Conservation (phyloP, 2,329 filamentous ascomycete species). For the Epicoccum sorghinum region DNA sequence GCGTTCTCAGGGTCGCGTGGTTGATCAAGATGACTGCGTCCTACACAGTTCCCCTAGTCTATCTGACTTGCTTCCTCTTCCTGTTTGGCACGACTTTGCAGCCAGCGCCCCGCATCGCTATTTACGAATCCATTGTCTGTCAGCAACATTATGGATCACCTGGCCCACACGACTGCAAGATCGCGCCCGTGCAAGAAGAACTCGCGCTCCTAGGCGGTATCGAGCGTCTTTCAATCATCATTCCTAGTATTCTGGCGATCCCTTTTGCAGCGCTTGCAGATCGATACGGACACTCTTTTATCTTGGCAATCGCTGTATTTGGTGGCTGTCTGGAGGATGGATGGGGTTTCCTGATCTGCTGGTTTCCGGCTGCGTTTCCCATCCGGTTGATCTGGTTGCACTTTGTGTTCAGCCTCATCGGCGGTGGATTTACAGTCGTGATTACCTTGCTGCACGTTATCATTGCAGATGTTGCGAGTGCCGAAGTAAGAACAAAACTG, state of each 20-base stretch:
- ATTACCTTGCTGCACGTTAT: slow-evolving; percentile 27
- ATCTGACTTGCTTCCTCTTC: slow-evolving; percentile 26
- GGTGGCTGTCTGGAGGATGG: slow-evolving; percentile 22
- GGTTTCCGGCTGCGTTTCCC: slow-evolving; percentile 22
- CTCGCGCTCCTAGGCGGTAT: slow-evolving; percentile 22
- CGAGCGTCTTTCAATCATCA: slow-evolving; percentile 24
- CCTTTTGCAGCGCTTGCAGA: slow-evolving; percentile 29
- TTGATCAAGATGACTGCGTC: slow-evolving; percentile 7
- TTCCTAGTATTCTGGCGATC: slow-evolving; percentile 26
- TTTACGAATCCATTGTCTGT: slow-evolving; percentile 28
- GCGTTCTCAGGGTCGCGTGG: not conserved
- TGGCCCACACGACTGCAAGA: slow-evolving; percentile 20
- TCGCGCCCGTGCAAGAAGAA: slow-evolving; percentile 24
- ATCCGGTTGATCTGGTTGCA: slow-evolving; percentile 27
- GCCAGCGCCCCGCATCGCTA: slow-evolving; percentile 26
- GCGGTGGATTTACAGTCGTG: slow-evolving; percentile 23
- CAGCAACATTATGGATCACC: slow-evolving; percentile 14
- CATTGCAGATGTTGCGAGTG: slow-evolving; percentile 22
- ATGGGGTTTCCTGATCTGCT: slow-evolving; percentile 21
- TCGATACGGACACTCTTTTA: slow-evolving; percentile 21
- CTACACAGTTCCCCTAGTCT: slow-evolving; percentile 21
- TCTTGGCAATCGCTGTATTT: slow-evolving; percentile 24
- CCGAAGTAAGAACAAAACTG: slow-evolving; percentile 20
- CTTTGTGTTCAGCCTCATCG: slow-evolving; percentile 21
- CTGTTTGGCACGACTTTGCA: slow-evolving; percentile 28